phyloP scores from a whole-genome alignment of 139 green algal genomes.

The Chlorella sp. region DNA sequence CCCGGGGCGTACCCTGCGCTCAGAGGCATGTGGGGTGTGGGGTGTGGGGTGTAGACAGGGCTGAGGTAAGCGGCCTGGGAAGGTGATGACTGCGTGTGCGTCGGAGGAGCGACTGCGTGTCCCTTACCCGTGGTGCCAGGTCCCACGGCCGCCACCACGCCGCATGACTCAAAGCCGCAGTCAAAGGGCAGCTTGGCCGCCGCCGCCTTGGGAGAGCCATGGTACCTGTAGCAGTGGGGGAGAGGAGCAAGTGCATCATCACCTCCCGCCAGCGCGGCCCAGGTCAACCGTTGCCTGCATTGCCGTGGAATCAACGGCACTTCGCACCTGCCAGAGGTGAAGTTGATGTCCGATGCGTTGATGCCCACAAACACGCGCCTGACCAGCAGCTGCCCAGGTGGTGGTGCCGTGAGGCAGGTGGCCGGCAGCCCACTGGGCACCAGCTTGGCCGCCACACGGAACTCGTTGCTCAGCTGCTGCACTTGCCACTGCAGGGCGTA shows the following conservation, averaged over 20 bases:
- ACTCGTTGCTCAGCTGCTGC: constrained; percentile 50
- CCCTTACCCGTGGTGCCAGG: constrained; percentile 21
- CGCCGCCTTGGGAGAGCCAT: constrained; percentile 34
- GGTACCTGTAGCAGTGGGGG: constrained; percentile 35
- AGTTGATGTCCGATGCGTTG: constrained; percentile 25
- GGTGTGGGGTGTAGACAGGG: no score
- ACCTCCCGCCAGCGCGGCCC: no score
- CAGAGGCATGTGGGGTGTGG: no score
- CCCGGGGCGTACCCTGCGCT: constrained; percentile 17
- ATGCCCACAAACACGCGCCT: constrained; percentile 55
- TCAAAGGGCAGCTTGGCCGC: constrained; percentile 61
- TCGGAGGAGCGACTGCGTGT: no score
- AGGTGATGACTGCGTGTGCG: no score
- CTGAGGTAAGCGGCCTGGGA: no score
- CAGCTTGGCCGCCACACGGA: constrained; percentile 45
- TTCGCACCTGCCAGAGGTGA: background rate
- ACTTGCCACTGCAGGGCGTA: constrained; percentile 32
- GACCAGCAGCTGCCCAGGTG: constrained; percentile 51
- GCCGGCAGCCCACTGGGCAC: constrained; percentile 37
- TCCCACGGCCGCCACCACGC: constrained; percentile 53
- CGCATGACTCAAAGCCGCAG: constrained; percentile 73
- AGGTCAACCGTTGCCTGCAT: no score
- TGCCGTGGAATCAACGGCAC: no score
- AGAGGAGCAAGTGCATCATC: no score
- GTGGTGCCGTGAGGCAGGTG: constrained; percentile 24